Percentiles rank a stretch among this genome's conserved stretches.
Evolutionary conservation across 805 yeast species (phyloP).

Genomic region (Candida ovalis): DNA sequence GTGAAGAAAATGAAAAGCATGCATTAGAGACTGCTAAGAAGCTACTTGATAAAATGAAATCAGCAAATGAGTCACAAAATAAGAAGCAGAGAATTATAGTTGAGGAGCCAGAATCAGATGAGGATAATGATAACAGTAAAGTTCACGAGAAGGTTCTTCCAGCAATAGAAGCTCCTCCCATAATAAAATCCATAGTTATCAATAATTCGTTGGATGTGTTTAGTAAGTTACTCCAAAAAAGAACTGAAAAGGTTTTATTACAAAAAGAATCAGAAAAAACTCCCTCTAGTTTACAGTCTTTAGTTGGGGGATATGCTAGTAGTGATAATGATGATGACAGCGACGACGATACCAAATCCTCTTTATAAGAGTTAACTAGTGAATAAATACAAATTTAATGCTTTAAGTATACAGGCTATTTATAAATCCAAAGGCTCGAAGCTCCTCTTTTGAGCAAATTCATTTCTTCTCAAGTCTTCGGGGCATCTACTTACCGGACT

Average conservation of each 20-base stretch:
- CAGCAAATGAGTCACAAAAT: slow-evolving; percentile 22
- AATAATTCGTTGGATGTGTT: slow-evolving; percentile 9
- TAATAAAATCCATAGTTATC: slow-evolving; percentile 2
- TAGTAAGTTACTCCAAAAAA: slow-evolving; percentile 2
- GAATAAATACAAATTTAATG: not conserved
- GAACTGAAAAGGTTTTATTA: not conserved
- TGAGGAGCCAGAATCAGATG: slow-evolving; percentile 19
- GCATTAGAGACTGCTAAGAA: slow-evolving; percentile 52
- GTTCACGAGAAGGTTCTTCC: not conserved
- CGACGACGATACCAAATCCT: not conserved
- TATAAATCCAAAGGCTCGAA: slow-evolving; percentile 14
- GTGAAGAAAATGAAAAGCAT: slow-evolving; percentile 45
- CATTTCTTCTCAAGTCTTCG: slow-evolving; percentile 32
- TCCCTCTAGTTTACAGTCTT: slow-evolving; percentile 1
- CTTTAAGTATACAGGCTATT: not conserved
- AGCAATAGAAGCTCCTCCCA: slow-evolving; percentile 2
- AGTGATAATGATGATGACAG: slow-evolving; percentile 5
- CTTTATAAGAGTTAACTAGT: not conserved
- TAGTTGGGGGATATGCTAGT: slow-evolving; percentile 6
- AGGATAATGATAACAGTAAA: not conserved
- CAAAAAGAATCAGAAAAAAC: not conserved
- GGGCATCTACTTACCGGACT: slow-evolving; percentile 38
- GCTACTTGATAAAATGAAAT: slow-evolving; percentile 34
- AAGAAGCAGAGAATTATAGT: slow-evolving; percentile 21
- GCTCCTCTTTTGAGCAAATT: slow-evolving; percentile 16